phyloP scores from a whole-genome alignment of 805 yeast genomes.

The Saccharomycodes ludwigii region DNA sequence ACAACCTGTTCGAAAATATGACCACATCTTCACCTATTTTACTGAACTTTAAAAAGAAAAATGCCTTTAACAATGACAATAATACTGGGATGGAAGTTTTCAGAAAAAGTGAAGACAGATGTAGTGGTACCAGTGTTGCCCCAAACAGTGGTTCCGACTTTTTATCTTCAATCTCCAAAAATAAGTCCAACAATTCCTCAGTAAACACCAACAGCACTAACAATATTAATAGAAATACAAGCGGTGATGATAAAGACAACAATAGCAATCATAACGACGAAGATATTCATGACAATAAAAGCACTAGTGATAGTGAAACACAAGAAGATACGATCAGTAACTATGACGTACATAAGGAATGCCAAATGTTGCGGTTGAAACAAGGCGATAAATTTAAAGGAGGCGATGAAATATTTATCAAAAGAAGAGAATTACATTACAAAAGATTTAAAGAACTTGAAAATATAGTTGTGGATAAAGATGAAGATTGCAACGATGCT shows the following conservation, averaged over 20 bases:
- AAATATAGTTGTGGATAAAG: conserved; percentile 6
- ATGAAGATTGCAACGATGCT: conserved; percentile 13
- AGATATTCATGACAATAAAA: conserved; percentile 5
- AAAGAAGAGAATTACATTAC: conserved; percentile 56
- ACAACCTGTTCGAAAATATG: no score
- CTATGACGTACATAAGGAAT: conserved; percentile 23
- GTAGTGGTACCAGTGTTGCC: conserved; percentile 5
- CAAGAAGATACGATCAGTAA: conserved; percentile 15
- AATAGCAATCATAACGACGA: neutral
- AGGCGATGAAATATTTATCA: conserved; percentile 59
- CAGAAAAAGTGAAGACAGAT: conserved; percentile 3
- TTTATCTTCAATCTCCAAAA: no score
- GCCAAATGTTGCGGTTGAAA: conserved; percentile 17
- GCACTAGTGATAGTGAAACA: conserved; percentile 10
- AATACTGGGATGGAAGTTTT: no score
- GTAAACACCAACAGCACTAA: no score
- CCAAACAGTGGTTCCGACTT: no score
- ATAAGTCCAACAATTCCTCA: no score
- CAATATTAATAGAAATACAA: no score
- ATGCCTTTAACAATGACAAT: no score
- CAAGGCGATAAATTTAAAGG: conserved; percentile 28
- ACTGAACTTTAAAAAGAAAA: no score
- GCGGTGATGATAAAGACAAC: no score
- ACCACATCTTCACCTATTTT: no score
- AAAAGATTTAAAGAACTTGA: conserved; percentile 19